These are phyloP conservation scores for Spathaspora sp. DNA, from an alignment of 805 yeast genomes.

Conservation along the genomic window DNA sequence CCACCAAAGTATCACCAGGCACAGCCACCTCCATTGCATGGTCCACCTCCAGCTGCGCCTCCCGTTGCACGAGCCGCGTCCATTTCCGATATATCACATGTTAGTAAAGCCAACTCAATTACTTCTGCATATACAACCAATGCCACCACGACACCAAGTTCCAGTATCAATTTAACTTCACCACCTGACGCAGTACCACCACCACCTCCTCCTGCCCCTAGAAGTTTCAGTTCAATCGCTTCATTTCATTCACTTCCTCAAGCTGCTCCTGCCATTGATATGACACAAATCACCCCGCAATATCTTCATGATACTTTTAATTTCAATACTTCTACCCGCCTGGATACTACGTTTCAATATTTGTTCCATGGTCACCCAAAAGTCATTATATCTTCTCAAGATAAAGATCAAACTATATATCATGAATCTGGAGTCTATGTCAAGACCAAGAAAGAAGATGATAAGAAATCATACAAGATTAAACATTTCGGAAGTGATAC, in stretches of 20 bases:
- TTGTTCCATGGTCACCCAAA: slow-evolving; percentile 23
- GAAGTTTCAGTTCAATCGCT: not conserved
- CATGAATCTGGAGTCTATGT: slow-evolving; percentile 24
- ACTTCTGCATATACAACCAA: slow-evolving; percentile 1
- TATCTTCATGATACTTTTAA: slow-evolving; percentile 18
- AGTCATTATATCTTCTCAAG: slow-evolving; percentile 17
- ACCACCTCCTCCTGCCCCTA: not conserved
- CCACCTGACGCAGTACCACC: not conserved
- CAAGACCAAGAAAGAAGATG: slow-evolving; percentile 8
- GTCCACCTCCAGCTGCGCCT: not conserved
- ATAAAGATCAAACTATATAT: slow-evolving; percentile 17
- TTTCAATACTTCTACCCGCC: slow-evolving; percentile 21
- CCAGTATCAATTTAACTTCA: not conserved
- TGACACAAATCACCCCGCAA: slow-evolving; percentile 15
- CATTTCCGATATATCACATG: not conserved
- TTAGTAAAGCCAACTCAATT: not conserved
- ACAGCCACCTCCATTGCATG: not conserved
- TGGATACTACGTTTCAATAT: slow-evolving; percentile 18
- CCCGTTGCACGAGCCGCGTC: not conserved
- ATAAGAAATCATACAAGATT: slow-evolving; percentile 5
- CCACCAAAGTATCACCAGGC: not conserved
- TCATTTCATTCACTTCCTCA: not conserved
- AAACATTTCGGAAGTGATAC: slow-evolving; percentile 5
- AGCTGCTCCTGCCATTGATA: not conserved
- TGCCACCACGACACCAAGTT: not conserved